Evolutionary conservation across 768 basidiomycete genomes (phyloP).

Genomic region (Fomitopsis serialis): DNA sequence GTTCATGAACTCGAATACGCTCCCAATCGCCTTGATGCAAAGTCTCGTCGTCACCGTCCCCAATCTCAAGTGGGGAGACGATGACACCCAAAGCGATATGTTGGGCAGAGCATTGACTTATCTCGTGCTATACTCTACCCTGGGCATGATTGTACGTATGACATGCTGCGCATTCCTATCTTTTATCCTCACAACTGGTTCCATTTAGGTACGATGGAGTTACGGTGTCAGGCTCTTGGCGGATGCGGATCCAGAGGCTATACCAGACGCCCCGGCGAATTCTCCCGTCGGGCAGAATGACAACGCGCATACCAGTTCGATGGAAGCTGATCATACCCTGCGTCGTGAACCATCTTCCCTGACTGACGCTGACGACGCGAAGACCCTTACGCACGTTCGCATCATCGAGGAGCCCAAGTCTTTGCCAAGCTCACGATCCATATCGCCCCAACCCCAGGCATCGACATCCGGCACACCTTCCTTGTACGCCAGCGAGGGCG

Average conservation of each 20-base stretch:
- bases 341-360: slow-evolving; percentile 8
- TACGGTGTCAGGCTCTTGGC: slow-evolving; percentile 81
- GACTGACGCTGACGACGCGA: slow-evolving; percentile 8
- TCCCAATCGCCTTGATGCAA: slow-evolving; percentile 94
- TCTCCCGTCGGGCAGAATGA: slow-evolving; percentile 31
- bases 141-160: slow-evolving; percentile 85
- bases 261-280: slow-evolving; percentile 26
- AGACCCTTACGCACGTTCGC: slow-evolving; percentile 1
- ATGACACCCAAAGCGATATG: slow-evolving; percentile 85
- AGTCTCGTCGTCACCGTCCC: slow-evolving; percentile 80
- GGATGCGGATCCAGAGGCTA: slow-evolving; percentile 52
- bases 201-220: slow-evolving; percentile 85
- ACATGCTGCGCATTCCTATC: background rate
- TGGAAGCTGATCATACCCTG: slow-evolving; percentile 15
- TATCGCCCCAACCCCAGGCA: slow-evolving; percentile 1
- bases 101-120: slow-evolving; percentile 88
- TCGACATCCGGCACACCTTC: slow-evolving; percentile 7
- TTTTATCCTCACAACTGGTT: too few relatives aligned
- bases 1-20: slow-evolving; percentile 94
- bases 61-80: slow-evolving; percentile 71
- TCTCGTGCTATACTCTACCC: slow-evolving; percentile 86
- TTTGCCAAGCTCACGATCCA: slow-evolving; percentile 53
- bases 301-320: slow-evolving; percentile 17
- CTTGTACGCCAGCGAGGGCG: slow-evolving; percentile 10
- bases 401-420: slow-evolving; percentile 35